phyloP scores from a whole-genome alignment of 345 rosid species.

The Salix arbutifolia region DNA sequence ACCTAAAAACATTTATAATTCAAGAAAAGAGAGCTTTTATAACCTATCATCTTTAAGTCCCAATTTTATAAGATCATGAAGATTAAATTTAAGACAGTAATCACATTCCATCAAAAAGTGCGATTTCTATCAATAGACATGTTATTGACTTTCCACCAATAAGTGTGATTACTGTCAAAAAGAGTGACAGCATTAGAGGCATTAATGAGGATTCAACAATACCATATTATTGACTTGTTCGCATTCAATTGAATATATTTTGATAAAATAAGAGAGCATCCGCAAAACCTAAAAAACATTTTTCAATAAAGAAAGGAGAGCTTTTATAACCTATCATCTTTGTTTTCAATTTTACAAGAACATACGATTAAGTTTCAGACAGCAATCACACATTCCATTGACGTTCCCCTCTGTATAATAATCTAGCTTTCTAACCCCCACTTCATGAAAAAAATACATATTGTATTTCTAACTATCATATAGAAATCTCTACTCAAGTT shows the following conservation, averaged over 20 bases:
- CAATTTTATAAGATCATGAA: too few relatives aligned
- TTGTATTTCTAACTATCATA: not conserved
- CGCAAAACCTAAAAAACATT: not conserved
- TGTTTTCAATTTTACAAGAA: too few relatives aligned
- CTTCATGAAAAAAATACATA: not conserved
- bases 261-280: not conserved
- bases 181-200: not conserved
- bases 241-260: not conserved
- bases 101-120: not conserved
- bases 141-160: too few relatives aligned
- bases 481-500: not conserved
- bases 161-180: too few relatives aligned
- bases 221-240: not conserved
- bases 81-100: not conserved
- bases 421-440: not conserved
- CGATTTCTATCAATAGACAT: too few relatives aligned
- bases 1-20: too few relatives aligned
- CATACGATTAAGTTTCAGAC: not conserved
- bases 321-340: not conserved
- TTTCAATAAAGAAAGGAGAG: not conserved
- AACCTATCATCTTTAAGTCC: not conserved
- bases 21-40: not conserved
- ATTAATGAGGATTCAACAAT: not conserved
- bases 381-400: not conserved
- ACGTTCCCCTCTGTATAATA: not conserved